Percentiles rank a stretch among this genome's conserved stretches.
Conservation (phyloP, 768 basidiomycete genomes). For the Lepiota venenata region DNA sequence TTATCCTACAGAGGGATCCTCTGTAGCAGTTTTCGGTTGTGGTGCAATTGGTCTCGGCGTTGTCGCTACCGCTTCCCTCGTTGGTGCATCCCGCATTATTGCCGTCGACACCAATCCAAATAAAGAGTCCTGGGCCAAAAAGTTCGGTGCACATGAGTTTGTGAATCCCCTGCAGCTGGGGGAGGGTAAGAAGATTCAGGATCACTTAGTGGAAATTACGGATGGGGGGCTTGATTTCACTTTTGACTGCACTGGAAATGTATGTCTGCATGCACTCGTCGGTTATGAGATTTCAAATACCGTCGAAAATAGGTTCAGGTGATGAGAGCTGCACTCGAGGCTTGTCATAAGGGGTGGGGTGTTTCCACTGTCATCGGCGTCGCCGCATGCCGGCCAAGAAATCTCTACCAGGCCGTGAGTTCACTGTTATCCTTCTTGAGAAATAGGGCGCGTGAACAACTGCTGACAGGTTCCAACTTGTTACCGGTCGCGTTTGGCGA, state of each 20-base stretch:
- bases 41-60: slow-evolving; percentile 96
- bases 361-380: slow-evolving; percentile 95
- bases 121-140: slow-evolving; percentile 86
- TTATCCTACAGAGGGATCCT: slow-evolving; percentile 60
- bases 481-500: slow-evolving; percentile 92
- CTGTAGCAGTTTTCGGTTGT: slow-evolving; percentile 93
- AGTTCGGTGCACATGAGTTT: slow-evolving; percentile 96
- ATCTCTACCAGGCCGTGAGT: slow-evolving; percentile 85
- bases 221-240: slow-evolving; percentile 98
- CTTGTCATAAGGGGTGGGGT: slow-evolving; percentile 99
- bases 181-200: slow-evolving; percentile 83
- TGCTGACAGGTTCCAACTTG: slow-evolving; percentile 35
- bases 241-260: slow-evolving; percentile 95
- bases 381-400: slow-evolving; percentile 94
- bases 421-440: background rate
- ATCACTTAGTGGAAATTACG: slow-evolving; percentile 86
- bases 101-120: slow-evolving; percentile 86
- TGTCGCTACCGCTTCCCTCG: slow-evolving; percentile 72
- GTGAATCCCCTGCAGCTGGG: slow-evolving; percentile 75
- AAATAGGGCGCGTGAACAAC: background rate
- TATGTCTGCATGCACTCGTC: slow-evolving; percentile 17
- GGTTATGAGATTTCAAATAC: too few species aligned
- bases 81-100: slow-evolving; percentile 86
- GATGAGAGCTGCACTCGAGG: slow-evolving; percentile 94
- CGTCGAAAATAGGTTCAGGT: slow-evolving; percentile 64